phyloP scores from a whole-genome alignment of 176 grass and related monocot species.

The Zea mays region DNA sequence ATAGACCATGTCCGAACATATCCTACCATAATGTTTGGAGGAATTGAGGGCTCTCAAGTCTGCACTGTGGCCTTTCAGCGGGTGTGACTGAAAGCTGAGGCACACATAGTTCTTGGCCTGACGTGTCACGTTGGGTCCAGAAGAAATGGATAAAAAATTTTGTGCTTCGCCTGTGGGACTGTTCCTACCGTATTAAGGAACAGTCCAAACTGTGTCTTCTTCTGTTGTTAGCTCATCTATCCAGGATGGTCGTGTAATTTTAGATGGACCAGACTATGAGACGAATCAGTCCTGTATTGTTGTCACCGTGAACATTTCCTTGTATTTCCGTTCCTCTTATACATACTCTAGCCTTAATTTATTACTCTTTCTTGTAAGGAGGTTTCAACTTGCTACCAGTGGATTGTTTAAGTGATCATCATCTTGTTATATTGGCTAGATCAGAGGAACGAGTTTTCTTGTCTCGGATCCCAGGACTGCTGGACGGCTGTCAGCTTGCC shows the following conservation, averaged over 20 bases:
- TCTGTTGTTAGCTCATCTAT: background rate
- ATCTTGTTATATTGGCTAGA: background rate
- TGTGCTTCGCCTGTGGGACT: background rate
- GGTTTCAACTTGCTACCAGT: no score
- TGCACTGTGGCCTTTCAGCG: constrained; percentile 82
- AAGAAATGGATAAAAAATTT: background rate
- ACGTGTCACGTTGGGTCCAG: background rate
- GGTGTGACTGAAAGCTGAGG: constrained; percentile 26
- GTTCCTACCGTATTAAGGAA: background rate
- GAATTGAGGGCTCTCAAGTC: constrained; percentile 77
- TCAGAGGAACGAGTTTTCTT: no score
- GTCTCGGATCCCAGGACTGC: no score
- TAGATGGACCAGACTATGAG: background rate
- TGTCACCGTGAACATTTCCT: background rate
- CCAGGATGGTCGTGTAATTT: background rate
- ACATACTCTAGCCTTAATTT: no score
- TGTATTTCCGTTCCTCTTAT: background rate
- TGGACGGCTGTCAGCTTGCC: no score
- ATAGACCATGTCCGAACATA: constrained; percentile 86
- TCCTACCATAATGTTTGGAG: constrained; percentile 76
- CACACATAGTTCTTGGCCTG: background rate
- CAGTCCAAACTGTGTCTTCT: background rate
- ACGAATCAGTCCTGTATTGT: background rate
- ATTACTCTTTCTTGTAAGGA: no score
- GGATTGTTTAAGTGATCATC: background rate